Base-by-base conservation (phyloP, 805 yeast genomes). In the Yarrowia phangngaensis region DNA sequence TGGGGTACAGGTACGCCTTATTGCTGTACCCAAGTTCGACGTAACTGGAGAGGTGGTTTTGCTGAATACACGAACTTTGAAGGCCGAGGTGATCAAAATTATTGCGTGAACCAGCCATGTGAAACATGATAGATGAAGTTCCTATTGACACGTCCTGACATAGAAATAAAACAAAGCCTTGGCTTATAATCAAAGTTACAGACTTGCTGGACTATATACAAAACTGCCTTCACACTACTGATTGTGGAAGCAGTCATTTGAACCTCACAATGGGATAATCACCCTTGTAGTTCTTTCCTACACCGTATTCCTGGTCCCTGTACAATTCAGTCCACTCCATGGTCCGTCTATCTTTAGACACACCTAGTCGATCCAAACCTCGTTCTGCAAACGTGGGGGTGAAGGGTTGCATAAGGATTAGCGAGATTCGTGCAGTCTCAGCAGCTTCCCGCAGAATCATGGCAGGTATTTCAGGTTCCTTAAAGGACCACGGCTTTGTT, bases 401-500 rank as follows among this genome's bases (percentile, higher is more conserved):
- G 19, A 90, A 70, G 2, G 95, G 86, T 52, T 74, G 79, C 23
- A 83, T 69, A 26, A 84, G 59, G 6, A 90, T 79, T 1, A 90
- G 71, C 8, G 75, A 58, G 0, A 85, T 73, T 51, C 97, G 71
- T 12, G 80, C 71, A 0, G 79, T 73, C 56, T 90, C 97, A 7
- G 84, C 74, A 0, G 86, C 82, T 7, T 75, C 58, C 53, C 74
- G 78, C 2, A 89, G 76, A 11, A 79, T 72, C 34, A 73, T 65
- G 61, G 79, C 82, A 55, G 73, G 79, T 19, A 50, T 29, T 2
- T 55, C 52, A 3, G 57, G 53, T 1, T 58, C 57, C 34, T 66
- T 68, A 41, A 70, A 65, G 7, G 67, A 63, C 97, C 97, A 90
- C 0, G 97, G 97, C 57, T 79, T 81, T 5, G 78, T 66, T 1